phyloP scores from a whole-genome alignment of 371 early-diverging fungal genomes.

The Syncephalastrum sp. region DNA sequence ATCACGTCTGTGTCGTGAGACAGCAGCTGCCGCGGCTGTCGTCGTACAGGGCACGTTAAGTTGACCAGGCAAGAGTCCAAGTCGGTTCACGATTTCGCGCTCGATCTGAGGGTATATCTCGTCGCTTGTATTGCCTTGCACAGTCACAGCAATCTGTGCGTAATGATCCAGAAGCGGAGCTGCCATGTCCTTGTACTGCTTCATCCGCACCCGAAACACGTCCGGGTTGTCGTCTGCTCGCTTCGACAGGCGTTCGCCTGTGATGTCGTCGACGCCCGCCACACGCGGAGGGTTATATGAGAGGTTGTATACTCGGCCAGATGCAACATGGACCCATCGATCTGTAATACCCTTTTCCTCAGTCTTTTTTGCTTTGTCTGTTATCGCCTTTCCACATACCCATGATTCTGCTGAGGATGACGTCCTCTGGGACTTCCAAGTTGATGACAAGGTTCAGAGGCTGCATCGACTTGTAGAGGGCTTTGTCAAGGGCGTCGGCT shows the following conservation, averaged over 20 bases:
- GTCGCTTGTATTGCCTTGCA: conserved; percentile 81
- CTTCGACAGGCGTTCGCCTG: conserved; percentile 86
- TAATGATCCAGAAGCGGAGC: conserved; percentile 85
- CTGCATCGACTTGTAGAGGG: conserved; percentile 53
- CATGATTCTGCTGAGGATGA: conserved; percentile 89
- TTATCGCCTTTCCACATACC: conserved; percentile 36
- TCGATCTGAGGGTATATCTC: conserved; percentile 87
- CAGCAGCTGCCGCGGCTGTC: conserved; percentile 8
- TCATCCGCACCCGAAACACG: conserved; percentile 76
- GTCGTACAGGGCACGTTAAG: conserved; percentile 9
- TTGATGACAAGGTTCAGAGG: conserved; percentile 85
- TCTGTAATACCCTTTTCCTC: conserved; percentile 44
- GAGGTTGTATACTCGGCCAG: conserved; percentile 91
- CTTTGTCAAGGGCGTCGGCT: conserved; percentile 76
- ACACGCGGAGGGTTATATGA: conserved; percentile 91
- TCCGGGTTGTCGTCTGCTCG: conserved; percentile 93
- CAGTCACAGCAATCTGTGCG: conserved; percentile 61
- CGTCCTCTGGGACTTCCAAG: conserved; percentile 88
- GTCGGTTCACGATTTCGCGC: conserved; percentile 45
- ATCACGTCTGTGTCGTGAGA: conserved; percentile 11
- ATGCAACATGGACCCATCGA: conserved; percentile 92
- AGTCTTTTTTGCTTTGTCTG: not conserved
- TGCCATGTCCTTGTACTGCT: conserved; percentile 74
- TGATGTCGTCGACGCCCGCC: conserved; percentile 87
- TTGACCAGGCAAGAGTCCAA: conserved; percentile 36